Base-by-base conservation (phyloP, 208 protist genomes). In the Naegleria lovaniensis region DNA sequence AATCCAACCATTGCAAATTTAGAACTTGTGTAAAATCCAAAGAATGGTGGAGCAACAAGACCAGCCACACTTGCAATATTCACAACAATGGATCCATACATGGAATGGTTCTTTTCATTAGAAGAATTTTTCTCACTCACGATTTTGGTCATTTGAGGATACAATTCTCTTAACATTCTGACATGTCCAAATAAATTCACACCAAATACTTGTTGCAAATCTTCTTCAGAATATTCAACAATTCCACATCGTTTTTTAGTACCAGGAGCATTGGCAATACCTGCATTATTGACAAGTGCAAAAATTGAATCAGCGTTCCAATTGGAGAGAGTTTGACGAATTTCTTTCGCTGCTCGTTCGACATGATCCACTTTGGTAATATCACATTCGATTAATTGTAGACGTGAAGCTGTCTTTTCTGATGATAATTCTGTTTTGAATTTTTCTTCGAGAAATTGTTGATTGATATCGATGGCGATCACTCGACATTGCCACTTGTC, bases 1-100 rank as follows among this genome's bases (percentile, higher is more conserved):
- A 41, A 84, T 19, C 76, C 76, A 33, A 84, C 76, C 29, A 84
- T 40, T 5, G 76, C 76, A 40, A 84, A 84, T 84, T 84, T 84
- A 16, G 76, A 84, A 41, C 33, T 40, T 41, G 76, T 41, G 76
- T 84, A 84, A 84, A 41, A 84, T 38, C 33, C 29, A 33, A 33
- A 33, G 76, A 41, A 84, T 38, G 22, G 22, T 15, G 33, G 15
- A 39, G 33, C 76, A 38, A 84, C 16, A 15, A 84, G 29, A 39
- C 76, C 76, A 84, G 76, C 76, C 0, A 84, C 76, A 38, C 25
- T 38, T 19, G 76, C 76, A 84, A 84, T 36, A 33, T 84, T 84
- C 0, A 84, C 15, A 41, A 84, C 43, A 48, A 48, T 48, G 43
- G 43, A 48, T 48, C 43, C 43, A 48, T 48, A n/a, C n/a, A 48